phyloP scores from a whole-genome alignment of 2,329 filamentous ascomycete species.

The Scleromitrula shiraiana region DNA sequence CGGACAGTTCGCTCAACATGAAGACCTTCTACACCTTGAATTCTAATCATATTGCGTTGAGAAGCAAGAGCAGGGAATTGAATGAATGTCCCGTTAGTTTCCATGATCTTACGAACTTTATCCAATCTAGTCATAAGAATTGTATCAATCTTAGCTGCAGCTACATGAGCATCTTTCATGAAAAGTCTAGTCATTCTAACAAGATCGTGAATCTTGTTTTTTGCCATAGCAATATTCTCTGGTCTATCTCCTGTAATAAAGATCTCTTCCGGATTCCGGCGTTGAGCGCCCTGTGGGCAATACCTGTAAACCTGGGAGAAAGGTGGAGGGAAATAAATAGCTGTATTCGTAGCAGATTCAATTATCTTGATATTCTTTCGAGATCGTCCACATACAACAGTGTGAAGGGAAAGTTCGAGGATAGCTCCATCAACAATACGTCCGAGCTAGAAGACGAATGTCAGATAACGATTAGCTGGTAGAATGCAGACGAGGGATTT shows the following conservation, averaged over 20 bases:
- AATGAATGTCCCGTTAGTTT: slow-evolving; percentile 91
- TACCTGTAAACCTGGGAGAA: slow-evolving; percentile 91
- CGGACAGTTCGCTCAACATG: slow-evolving; percentile 92
- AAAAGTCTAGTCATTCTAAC: slow-evolving; percentile 73
- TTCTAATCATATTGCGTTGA: slow-evolving; percentile 74
- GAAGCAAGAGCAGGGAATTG: slow-evolving; percentile 83
- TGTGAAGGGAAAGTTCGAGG: slow-evolving; percentile 81
- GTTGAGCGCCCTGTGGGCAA: slow-evolving; percentile 70
- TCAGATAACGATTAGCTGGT: slow-evolving; percentile 29
- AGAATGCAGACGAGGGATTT: background rate
- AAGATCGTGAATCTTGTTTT: slow-evolving; percentile 83
- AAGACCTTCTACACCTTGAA: slow-evolving; percentile 87
- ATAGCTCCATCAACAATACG: slow-evolving; percentile 71
- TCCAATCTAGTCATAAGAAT: slow-evolving; percentile 86
- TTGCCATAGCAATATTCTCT: slow-evolving; percentile 79
- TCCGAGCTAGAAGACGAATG: slow-evolving; percentile 46
- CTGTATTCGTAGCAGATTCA: slow-evolving; percentile 88
- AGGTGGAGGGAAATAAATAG: slow-evolving; percentile 94
- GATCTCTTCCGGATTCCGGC: slow-evolving; percentile 80
- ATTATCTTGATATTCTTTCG: slow-evolving; percentile 98
- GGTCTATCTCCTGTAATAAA: slow-evolving; percentile 88
- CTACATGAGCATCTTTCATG: slow-evolving; percentile 87
- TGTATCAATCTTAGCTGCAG: slow-evolving; percentile 88
- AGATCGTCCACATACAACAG: slow-evolving; percentile 84
- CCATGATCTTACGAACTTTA: slow-evolving; percentile 96